Conservation (phyloP, 1,139 yeast genomes). For the Suhomyces ambrosiae region DNA sequence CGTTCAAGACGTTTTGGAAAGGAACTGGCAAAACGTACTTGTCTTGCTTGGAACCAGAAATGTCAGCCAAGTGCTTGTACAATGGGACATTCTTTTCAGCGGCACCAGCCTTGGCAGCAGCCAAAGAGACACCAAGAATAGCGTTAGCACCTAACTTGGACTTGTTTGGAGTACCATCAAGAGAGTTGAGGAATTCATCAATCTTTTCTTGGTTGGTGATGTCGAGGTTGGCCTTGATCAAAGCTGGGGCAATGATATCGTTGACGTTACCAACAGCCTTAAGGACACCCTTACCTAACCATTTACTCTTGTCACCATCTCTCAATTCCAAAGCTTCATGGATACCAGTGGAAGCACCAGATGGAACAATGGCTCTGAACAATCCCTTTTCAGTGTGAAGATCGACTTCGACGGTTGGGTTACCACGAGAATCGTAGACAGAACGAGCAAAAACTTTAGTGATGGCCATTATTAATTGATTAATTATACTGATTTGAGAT, state of each 20-base stretch:
- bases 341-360: slow-evolving; percentile 95
- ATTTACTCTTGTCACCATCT: slow-evolving; percentile 89
- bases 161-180: slow-evolving; percentile 95
- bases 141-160: slow-evolving; percentile 95
- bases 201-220: slow-evolving; percentile 76
- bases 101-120: slow-evolving; percentile 94
- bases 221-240: slow-evolving; percentile 70
- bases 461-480: slow-evolving; percentile 31
- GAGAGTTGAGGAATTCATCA: slow-evolving; percentile 73
- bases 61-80: slow-evolving; percentile 79
- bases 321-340: slow-evolving; percentile 95
- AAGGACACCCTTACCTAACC: slow-evolving; percentile 95
- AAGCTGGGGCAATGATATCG: slow-evolving; percentile 85
- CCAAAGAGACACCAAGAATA: slow-evolving; percentile 90
- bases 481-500: slow-evolving; percentile 1
- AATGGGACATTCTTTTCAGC: slow-evolving; percentile 86
- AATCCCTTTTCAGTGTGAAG: slow-evolving; percentile 80
- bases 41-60: slow-evolving; percentile 53
- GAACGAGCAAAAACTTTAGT: slow-evolving; percentile 80
- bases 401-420: slow-evolving; percentile 97
- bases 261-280: slow-evolving; percentile 93
- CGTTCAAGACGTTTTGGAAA: slow-evolving; percentile 96
- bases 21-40: slow-evolving; percentile 93
- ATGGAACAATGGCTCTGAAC: slow-evolving; percentile 93
- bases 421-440: slow-evolving; percentile 97